A percentile compares a stretch with the other conserved stretches of the same genome.
Conservation (phyloP, 1,284 basidiomycete species). For the Cutaneotrichosporon sp. region DNA sequence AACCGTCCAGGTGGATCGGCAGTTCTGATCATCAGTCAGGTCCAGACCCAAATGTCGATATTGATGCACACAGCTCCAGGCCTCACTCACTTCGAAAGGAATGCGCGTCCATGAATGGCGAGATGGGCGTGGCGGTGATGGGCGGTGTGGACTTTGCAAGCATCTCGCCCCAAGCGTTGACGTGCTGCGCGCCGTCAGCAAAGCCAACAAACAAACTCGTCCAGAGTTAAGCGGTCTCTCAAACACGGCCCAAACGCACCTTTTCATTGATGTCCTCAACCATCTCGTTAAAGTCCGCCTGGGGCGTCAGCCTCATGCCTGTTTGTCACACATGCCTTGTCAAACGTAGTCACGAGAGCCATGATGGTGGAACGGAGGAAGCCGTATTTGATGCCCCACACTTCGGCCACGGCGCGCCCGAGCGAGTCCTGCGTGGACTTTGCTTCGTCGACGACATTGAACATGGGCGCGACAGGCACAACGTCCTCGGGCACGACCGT, state of each 20-base stretch:
- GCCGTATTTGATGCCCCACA: slow-evolving; percentile 78
- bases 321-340: slow-evolving; percentile 23
- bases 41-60: too few relatives aligned
- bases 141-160: slow-evolving; percentile 66
- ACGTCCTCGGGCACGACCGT: slow-evolving; percentile 54
- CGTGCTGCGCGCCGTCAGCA: slow-evolving; percentile 55
- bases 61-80: too few relatives aligned
- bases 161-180: slow-evolving; percentile 80
- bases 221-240: too few relatives aligned
- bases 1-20: slow-evolving; percentile 45
- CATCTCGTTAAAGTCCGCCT: slow-evolving; percentile 19
- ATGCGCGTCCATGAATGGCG: slow-evolving; percentile 75
- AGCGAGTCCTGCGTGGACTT: slow-evolving; percentile 69
- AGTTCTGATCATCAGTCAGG: slow-evolving; percentile 54
- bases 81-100: slow-evolving; percentile 42
- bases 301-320: not conserved
- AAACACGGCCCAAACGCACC: too few relatives aligned
- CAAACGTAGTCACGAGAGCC: slow-evolving; percentile 49
- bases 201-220: too few relatives aligned
- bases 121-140: slow-evolving; percentile 67
- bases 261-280: slow-evolving; percentile 20
- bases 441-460: slow-evolving; percentile 79
- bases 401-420: slow-evolving; percentile 64
- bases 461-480: slow-evolving; percentile 64
- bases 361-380: slow-evolving; percentile 72